phyloP scores from a whole-genome alignment of 2,329 filamentous ascomycete species.

The Fusarium coffeatum region DNA sequence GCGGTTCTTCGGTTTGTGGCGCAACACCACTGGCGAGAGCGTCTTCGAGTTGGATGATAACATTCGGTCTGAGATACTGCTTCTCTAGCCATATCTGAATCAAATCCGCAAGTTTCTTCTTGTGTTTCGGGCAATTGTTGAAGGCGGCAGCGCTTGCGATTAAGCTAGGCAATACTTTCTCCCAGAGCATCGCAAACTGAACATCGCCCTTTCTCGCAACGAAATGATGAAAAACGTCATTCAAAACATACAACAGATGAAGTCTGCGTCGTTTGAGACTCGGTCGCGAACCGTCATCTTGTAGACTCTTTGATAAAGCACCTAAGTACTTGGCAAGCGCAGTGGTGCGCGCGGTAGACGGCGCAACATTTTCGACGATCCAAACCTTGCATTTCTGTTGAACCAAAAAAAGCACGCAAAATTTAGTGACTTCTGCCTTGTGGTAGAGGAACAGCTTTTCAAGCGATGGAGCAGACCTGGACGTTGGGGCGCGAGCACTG shows the following conservation, averaged over 20 bases:
- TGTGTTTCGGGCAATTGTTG: conserved; percentile 72
- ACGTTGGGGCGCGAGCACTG: conserved; percentile 84
- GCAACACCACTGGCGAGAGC: conserved; percentile 59
- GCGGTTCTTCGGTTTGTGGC: conserved; percentile 35
- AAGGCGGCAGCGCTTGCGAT: conserved; percentile 67
- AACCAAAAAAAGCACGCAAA: conserved; percentile 43
- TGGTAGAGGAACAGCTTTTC: conserved; percentile 43
- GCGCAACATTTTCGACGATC: conserved; percentile 78
- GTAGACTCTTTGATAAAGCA: conserved; percentile 67
- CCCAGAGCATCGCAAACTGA: conserved; percentile 67
- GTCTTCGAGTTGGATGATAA: conserved; percentile 69
- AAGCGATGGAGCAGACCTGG: conserved; percentile 77
- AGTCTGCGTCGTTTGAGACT: conserved; percentile 76
- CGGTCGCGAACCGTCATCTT: conserved; percentile 52
- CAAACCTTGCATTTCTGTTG: conserved; percentile 87
- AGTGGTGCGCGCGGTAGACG: conserved; percentile 72
- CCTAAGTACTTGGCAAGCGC: conserved; percentile 81
- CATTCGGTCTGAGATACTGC: conserved; percentile 67
- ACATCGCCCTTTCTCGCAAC: conserved; percentile 64
- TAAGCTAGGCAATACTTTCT: conserved; percentile 71
- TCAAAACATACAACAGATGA: conserved; percentile 81
- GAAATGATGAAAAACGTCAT: conserved; percentile 80
- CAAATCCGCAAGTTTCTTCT: conserved; percentile 71
- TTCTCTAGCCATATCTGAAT: conserved; percentile 78
- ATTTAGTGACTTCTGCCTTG: conserved; percentile 46